These are phyloP conservation scores for Leptographium lundbergii DNA, from an alignment of 2,329 filamentous ascomycete species.

Conservation along the genomic window DNA sequence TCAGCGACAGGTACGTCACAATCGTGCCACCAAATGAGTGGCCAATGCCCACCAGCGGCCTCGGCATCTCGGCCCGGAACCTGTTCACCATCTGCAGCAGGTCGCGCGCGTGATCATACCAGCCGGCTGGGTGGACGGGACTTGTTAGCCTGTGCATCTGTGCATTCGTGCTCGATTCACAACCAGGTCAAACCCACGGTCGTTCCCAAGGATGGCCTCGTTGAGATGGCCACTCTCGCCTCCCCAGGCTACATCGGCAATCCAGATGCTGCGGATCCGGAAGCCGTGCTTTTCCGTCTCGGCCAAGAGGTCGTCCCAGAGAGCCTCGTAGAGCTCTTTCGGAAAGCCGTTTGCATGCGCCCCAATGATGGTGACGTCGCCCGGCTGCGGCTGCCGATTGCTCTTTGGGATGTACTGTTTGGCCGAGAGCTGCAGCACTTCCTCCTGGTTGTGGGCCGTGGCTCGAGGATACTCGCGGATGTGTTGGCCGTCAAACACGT, in stretches of 20 bases:
- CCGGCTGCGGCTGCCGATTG: slow-evolving; percentile 53
- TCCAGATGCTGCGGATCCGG: slow-evolving; percentile 72
- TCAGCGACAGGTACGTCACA: slow-evolving; percentile 56
- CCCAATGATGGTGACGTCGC: slow-evolving; percentile 74
- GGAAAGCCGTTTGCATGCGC: slow-evolving; percentile 88
- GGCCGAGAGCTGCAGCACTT: slow-evolving; percentile 58
- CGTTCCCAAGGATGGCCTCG: slow-evolving; percentile 63
- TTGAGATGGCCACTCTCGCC: slow-evolving; percentile 70
- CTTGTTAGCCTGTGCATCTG: background rate
- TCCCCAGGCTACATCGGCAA: slow-evolving; percentile 79
- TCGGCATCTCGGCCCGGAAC: slow-evolving; percentile 67
- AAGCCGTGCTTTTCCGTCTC: slow-evolving; percentile 46
- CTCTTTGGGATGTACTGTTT: slow-evolving; percentile 79
- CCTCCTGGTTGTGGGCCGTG: slow-evolving; percentile 60
- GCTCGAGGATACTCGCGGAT: slow-evolving; percentile 71
- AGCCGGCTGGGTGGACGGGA: slow-evolving; percentile 40
- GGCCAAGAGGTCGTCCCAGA: slow-evolving; percentile 72
- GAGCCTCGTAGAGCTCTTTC: slow-evolving; percentile 87
- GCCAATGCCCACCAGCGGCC: slow-evolving; percentile 71
- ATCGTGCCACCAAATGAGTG: slow-evolving; percentile 80
- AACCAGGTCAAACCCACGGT: slow-evolving; percentile 45
- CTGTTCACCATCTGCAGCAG: slow-evolving; percentile 74
- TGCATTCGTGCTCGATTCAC: too few species aligned
- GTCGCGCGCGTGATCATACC: slow-evolving; percentile 78
- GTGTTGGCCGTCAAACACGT: slow-evolving; percentile 61